Conservation (phyloP, 2,329 filamentous ascomycete species). For the Rutstroemia sydowiana region DNA sequence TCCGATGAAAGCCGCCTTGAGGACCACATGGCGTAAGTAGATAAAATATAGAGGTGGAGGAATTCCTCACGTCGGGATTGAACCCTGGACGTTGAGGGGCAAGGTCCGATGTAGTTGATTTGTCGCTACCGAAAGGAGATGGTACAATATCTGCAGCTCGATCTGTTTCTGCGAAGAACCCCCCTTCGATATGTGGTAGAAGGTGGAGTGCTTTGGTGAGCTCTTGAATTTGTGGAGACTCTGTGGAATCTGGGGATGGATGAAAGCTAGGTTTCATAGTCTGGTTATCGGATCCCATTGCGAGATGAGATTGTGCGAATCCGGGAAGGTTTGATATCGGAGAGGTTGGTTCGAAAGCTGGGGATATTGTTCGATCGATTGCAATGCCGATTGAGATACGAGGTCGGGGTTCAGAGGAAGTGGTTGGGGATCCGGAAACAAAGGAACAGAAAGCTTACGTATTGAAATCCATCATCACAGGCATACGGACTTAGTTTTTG, state of each 20-base stretch:
- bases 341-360: no score
- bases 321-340: no score
- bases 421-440: no score
- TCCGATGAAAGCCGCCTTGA: constrained; percentile 56
- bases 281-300: constrained; percentile 2
- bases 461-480: no score
- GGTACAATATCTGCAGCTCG: constrained; percentile 43
- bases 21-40: constrained; percentile 49
- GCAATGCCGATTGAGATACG: no score
- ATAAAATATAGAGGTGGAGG: constrained; percentile 58
- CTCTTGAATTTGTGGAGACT: constrained; percentile 30
- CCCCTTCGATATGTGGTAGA: constrained; percentile 53
- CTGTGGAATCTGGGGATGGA: constrained; percentile 20
- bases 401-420: no score
- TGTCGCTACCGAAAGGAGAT: constrained; percentile 44
- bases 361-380: no score
- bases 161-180: constrained; percentile 58
- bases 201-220: constrained; percentile 42
- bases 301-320: no score
- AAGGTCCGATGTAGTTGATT: constrained; percentile 33
- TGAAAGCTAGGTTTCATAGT: constrained; percentile 23
- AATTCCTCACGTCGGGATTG: constrained; percentile 39
- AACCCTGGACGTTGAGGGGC: constrained; percentile 32
- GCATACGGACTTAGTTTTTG: no score
- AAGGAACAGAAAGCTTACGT: no score